Base-by-base conservation (phyloP, 139 green algal genomes). In the Nannochloris sp. region DNA sequence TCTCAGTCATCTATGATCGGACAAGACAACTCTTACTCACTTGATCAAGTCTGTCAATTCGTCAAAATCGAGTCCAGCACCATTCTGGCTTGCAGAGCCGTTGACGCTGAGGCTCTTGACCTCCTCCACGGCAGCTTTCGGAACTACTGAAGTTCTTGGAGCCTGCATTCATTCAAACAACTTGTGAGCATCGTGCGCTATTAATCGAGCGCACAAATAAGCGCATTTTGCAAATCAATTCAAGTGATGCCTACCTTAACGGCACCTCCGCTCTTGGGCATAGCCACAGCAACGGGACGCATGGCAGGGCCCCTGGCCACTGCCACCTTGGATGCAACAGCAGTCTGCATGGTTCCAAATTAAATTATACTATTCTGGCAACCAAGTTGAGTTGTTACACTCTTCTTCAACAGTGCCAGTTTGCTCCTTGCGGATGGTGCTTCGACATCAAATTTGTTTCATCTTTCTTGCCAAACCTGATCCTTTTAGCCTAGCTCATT, bases 21-120 rank as follows among this genome's bases (percentile, higher is more conserved):
- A 9, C 37, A 9, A 45, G 37, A 45, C 12, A 12, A 12, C 9
- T 23, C 13, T 54, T 38, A 58, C 67, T 37, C 56, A 86, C 86
- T 77, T 84, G 65, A 93, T 82, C 31, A 93, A 80, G 48, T 93
- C 85, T 5, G 81, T 86, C 48, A 95, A 73, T 73, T 95, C 87
- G 15, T 92, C 87, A 67, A 92, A 93, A 61, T 90, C 81, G 60
- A 95, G 54, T 14, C 75, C 73, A 58, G 45, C n/a, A 6, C 29
- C 32, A 27, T 60, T 27, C 30, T 25, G 14, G 38, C 80, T 86
- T 36, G 73, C 53, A 32, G 39, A 62, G 27, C 71, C 71, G 64
- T 73, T 78, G 39, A n/a, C 46, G 64, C 56, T 68, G 33, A 57
- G 48, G 7, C 37, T 12, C 35, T 70, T 64, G 2, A 59, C 70